These are phyloP conservation scores for Lactarius hengduanensis DNA, from an alignment of 768 basidiomycete genomes.

Conservation along the genomic window DNA sequence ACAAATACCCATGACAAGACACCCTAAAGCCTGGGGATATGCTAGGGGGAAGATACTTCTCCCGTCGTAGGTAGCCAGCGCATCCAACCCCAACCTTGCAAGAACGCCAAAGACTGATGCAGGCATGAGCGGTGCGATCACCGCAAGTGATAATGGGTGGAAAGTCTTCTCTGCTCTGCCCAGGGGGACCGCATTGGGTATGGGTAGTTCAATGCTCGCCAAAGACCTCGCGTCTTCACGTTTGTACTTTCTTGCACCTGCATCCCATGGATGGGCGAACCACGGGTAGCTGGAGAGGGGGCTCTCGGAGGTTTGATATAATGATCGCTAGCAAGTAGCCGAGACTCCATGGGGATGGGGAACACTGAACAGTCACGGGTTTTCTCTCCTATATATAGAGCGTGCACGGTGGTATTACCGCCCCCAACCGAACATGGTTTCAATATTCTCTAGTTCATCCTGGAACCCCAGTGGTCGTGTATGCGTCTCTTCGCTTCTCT, in stretches of 20 bases:
- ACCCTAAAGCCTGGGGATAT: slow-evolving; percentile 86
- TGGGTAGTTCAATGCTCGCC: slow-evolving; percentile 44
- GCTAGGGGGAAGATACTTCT: slow-evolving; percentile 75
- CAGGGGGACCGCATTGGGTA: slow-evolving; percentile 37
- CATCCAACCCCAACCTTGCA: slow-evolving; percentile 73
- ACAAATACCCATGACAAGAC: slow-evolving; percentile 86
- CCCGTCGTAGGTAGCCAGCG: slow-evolving; percentile 72
- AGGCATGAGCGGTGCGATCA: slow-evolving; percentile 72
- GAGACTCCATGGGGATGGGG: too few relatives aligned
- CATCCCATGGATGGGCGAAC: background rate
- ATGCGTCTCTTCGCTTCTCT: slow-evolving; percentile 5
- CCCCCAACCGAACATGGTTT: slow-evolving; percentile 12
- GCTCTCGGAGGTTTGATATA: background rate
- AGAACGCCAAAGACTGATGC: slow-evolving; percentile 85
- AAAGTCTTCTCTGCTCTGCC: slow-evolving; percentile 37
- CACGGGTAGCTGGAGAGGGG: background rate
- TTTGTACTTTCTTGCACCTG: slow-evolving; percentile 23
- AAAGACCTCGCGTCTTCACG: slow-evolving; percentile 40
- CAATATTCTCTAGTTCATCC: slow-evolving; percentile 32
- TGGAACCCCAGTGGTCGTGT: slow-evolving; percentile 35
- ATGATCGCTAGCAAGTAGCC: background rate
- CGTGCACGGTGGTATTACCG: background rate
- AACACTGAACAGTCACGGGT: background rate
- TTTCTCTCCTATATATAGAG: background rate
- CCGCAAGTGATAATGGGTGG: slow-evolving; percentile 57